A percentile compares a stretch with the other conserved stretches of the same genome.
Evolutionary conservation across 257 asterid species (phyloP).

Genomic region (Pogostemon cablin): DNA sequence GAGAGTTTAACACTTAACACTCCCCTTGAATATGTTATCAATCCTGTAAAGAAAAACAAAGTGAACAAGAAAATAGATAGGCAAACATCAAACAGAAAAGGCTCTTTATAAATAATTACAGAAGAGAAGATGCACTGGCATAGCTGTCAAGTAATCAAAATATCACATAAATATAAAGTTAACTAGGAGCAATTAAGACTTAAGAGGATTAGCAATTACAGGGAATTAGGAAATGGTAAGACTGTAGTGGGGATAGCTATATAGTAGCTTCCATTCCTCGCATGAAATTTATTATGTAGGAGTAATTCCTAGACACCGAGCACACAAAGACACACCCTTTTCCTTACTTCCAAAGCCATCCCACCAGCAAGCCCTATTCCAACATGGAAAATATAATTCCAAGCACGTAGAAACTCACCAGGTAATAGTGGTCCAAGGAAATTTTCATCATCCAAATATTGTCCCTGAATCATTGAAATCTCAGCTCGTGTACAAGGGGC

Average conservation of each 20-base stretch:
- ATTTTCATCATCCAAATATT: slow-evolving; percentile 62
- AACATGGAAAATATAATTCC: no score
- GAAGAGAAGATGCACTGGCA: background rate
- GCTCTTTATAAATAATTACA: background rate
- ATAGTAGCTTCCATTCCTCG: background rate
- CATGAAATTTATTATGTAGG: background rate
- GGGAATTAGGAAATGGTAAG: background rate
- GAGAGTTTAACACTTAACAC: background rate
- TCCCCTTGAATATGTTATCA: background rate
- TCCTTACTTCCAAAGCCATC: no score
- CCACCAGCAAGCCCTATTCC: no score
- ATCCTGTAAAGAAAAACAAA: slow-evolving; percentile 3
- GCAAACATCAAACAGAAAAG: background rate
- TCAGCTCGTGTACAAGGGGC: slow-evolving; percentile 88
- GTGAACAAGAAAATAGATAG: slow-evolving; percentile 7
- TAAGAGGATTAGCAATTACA: background rate
- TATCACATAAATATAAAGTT: background rate
- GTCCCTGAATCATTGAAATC: slow-evolving; percentile 65
- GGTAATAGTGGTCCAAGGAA: slow-evolving; percentile 56
- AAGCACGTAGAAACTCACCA: slow-evolving; percentile 47
- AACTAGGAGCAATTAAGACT: background rate
- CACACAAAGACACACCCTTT: no score
- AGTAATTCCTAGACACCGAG: background rate
- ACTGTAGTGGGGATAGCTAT: background rate
- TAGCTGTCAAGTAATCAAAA: background rate